These are phyloP conservation scores for Pilaira anomala DNA, from an alignment of 192 early-diverging fungal genomes.

Conservation along the genomic window DNA sequence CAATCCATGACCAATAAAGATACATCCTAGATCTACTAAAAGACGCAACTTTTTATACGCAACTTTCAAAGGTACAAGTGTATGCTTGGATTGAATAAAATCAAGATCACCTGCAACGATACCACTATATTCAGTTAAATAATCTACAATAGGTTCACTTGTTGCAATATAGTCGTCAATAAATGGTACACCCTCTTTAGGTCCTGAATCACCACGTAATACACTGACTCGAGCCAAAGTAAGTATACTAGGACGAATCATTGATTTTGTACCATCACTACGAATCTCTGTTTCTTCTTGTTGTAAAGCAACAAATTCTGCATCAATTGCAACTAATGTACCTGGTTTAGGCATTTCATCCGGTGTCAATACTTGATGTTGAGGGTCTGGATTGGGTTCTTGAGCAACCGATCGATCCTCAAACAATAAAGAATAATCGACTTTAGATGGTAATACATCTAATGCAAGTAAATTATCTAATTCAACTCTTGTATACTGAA, in stretches of 20 bases:
- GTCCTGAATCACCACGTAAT: conserved; percentile 69
- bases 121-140: conserved; percentile 91
- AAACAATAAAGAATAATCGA: conserved; percentile 54
- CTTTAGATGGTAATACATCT: conserved; percentile 35
- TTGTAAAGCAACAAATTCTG: conserved; percentile 90
- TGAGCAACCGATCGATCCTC: conserved; percentile 59
- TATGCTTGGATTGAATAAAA: conserved; percentile 62
- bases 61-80: conserved; percentile 88
- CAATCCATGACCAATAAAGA: conserved; percentile 93
- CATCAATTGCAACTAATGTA: conserved; percentile 82
- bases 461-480: conserved; percentile 48
- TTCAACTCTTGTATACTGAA: conserved; percentile 67
- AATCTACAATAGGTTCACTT: conserved; percentile 83
- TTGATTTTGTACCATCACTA: conserved; percentile 86
- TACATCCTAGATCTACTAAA: conserved; percentile 85
- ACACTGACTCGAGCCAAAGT: conserved; percentile 89
- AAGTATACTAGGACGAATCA: conserved; percentile 78
- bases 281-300: conserved; percentile 87
- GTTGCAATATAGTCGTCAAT: conserved; percentile 96
- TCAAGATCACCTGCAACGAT: conserved; percentile 90
- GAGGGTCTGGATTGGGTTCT: conserved; percentile 45
- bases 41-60: conserved; percentile 89
- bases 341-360: conserved; percentile 65
- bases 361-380: conserved; percentile 46
- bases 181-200: conserved; percentile 75